phyloP scores from a whole-genome alignment of 2,329 filamentous ascomycete species.

The Diaporthe sp. region DNA sequence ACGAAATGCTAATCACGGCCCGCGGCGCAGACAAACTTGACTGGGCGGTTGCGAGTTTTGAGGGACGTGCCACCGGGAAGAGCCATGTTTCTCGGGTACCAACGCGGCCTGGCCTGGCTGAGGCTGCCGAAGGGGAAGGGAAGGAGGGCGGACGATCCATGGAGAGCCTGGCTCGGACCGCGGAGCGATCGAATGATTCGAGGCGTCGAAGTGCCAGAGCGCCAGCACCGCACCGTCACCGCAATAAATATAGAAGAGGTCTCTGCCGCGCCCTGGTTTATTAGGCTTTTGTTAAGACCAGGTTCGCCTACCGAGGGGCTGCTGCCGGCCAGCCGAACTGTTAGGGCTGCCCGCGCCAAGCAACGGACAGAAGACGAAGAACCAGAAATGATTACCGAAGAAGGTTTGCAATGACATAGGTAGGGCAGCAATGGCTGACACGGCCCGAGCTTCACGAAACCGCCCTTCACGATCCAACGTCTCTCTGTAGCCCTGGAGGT shows the following conservation, averaged over 20 bases:
- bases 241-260: constrained; percentile 34
- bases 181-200: constrained; percentile 6
- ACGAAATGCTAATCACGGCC: background rate
- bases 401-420: constrained; percentile 28
- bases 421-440: constrained; percentile 31
- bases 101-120: constrained; percentile 26
- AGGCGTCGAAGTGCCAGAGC: background rate
- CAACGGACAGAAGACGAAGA: constrained; percentile 25
- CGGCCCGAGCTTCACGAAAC: constrained; percentile 26
- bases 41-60: background rate
- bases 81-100: constrained; percentile 39
- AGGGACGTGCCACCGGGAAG: constrained; percentile 34
- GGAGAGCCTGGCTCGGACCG: constrained; percentile 25
- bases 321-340: constrained; percentile 33
- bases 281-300: constrained; percentile 31
- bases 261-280: constrained; percentile 20
- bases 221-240: constrained; percentile 12
- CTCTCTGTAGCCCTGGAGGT: background rate
- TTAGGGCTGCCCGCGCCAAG: constrained; percentile 32
- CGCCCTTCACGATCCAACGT: constrained; percentile 7
- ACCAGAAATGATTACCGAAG: constrained; percentile 29
- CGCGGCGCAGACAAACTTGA: background rate
- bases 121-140: constrained; percentile 15
- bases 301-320: constrained; percentile 34
- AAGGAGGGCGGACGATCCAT: background rate